A percentile compares a stretch with the other conserved stretches of the same genome.
These are phyloP conservation scores for Phellinidium pouzarii DNA, from an alignment of 1,284 basidiomycete species.

Conservation along the genomic window DNA sequence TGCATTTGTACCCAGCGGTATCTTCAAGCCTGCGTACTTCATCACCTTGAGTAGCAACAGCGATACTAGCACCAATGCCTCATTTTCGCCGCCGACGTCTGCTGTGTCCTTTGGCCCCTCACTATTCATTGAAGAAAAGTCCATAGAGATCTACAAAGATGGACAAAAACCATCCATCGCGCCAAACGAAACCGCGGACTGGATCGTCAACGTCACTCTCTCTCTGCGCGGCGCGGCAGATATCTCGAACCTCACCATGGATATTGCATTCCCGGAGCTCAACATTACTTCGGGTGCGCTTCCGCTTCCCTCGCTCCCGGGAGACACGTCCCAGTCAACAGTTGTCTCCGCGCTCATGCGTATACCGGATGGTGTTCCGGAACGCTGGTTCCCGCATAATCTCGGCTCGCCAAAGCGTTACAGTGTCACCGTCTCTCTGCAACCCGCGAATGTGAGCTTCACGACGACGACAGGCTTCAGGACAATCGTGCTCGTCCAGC, in stretches of 20 bases:
- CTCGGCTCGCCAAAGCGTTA: slow-evolving; percentile 50
- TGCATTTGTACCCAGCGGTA: slow-evolving; percentile 49
- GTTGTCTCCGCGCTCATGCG: slow-evolving; percentile 40
- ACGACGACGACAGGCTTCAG: slow-evolving; percentile 49
- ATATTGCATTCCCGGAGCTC: slow-evolving; percentile 43
- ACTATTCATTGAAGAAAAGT: slow-evolving; percentile 47
- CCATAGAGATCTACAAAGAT: slow-evolving; percentile 48
- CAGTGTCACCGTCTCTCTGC: slow-evolving; percentile 37
- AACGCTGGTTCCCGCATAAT: slow-evolving; percentile 50
- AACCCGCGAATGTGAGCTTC: slow-evolving; percentile 25
- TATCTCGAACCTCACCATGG: slow-evolving; percentile 32
- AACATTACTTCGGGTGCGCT: slow-evolving; percentile 30
- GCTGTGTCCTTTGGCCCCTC: slow-evolving; percentile 22
- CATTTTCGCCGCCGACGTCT: slow-evolving; percentile 17
- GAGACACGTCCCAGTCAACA: slow-evolving; percentile 29
- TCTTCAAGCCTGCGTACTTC: slow-evolving; percentile 48
- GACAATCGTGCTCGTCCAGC: slow-evolving; percentile 46
- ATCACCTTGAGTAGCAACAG: slow-evolving; percentile 32
- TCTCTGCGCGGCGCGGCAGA: slow-evolving; percentile 38
- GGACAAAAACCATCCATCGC: slow-evolving; percentile 37
- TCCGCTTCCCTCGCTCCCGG: slow-evolving; percentile 27
- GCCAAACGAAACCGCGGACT: slow-evolving; percentile 40
- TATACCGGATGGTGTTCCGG: slow-evolving; percentile 38
- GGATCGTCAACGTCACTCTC: slow-evolving; percentile 51
- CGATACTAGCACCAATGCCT: slow-evolving; percentile 13